Evolutionary conservation across 139 green algal species (phyloP).

Genomic region (Chlamydomonas urium): DNA sequence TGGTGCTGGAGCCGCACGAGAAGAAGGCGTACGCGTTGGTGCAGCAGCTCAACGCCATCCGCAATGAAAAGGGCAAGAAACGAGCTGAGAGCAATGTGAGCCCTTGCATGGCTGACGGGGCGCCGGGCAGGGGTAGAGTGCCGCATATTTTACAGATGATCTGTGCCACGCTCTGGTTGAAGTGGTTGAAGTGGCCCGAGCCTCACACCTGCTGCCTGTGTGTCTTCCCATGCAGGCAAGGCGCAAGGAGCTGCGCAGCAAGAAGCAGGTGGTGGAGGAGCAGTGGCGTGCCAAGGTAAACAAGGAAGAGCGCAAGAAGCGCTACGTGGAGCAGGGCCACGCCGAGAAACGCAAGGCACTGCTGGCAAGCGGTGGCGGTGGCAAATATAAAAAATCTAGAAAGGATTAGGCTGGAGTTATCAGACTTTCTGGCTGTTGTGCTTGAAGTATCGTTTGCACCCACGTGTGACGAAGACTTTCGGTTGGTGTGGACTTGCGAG

Average conservation of each 20-base stretch:
- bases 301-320: constrained; percentile 46
- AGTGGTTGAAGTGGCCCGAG: constrained; percentile 87
- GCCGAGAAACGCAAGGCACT: constrained; percentile 32
- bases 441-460: too few species aligned
- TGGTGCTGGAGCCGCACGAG: constrained; percentile 50
- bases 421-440: too few species aligned
- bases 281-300: constrained; percentile 50
- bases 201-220: not conserved
- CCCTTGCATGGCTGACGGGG: constrained; percentile 34
- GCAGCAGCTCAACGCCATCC: constrained; percentile 91
- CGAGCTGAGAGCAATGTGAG: constrained; percentile 41
- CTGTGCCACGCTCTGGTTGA: constrained; percentile 71
- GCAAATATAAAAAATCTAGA: too few species aligned
- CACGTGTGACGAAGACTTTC: too few species aligned
- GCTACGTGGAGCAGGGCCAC: constrained; percentile 22
- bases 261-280: constrained; percentile 53
- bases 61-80: constrained; percentile 83
- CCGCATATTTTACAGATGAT: too few species aligned
- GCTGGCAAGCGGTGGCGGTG: too few species aligned
- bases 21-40: constrained; percentile 68
- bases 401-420: too few species aligned
- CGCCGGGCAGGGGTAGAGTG: not conserved
- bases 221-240: constrained; percentile 29
- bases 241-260: constrained; percentile 18
- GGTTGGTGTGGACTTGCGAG: too few species aligned